A percentile compares a stretch with the other conserved stretches of the same genome.
Evolutionary conservation across 257 asterid species (phyloP).

Genomic region (Anisodus acutangulus): DNA sequence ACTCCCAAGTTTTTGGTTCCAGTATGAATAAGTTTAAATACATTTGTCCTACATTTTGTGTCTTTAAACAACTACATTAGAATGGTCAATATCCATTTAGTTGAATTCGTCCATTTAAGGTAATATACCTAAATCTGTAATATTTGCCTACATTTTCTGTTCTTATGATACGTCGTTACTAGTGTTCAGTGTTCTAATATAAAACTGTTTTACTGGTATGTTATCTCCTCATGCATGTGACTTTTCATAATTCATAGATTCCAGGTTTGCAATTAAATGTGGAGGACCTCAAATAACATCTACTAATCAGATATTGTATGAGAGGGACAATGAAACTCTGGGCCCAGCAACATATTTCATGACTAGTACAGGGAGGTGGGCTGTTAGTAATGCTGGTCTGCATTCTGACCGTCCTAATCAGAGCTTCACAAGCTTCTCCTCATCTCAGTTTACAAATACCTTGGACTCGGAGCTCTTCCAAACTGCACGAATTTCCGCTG

Average conservation of each 20-base stretch:
- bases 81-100: neutral
- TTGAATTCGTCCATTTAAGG: neutral
- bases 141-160: neutral
- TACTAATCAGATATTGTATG: slow-evolving; percentile 43
- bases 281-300: slow-evolving; percentile 67
- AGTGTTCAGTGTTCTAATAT: neutral
- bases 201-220: neutral
- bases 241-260: slow-evolving; percentile 51
- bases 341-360: slow-evolving; percentile 74
- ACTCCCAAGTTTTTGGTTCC: neutral
- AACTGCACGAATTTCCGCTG: slow-evolving; percentile 67
- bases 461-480: slow-evolving; percentile 64
- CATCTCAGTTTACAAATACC: slow-evolving; percentile 52
- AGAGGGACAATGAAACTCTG: slow-evolving; percentile 55
- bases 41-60: slow-evolving; percentile 5
- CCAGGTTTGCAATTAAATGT: slow-evolving; percentile 65
- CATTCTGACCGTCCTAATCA: slow-evolving; percentile 52
- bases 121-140: neutral
- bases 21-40: slow-evolving; percentile 12
- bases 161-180: neutral
- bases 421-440: slow-evolving; percentile 35
- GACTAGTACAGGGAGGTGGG: slow-evolving; percentile 64
- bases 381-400: slow-evolving; percentile 78
- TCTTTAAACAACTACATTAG: neutral
- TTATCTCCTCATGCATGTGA: slow-evolving; percentile 24